phyloP scores from a whole-genome alignment of 1,284 basidiomycete species.

The Marasmius oreades region DNA sequence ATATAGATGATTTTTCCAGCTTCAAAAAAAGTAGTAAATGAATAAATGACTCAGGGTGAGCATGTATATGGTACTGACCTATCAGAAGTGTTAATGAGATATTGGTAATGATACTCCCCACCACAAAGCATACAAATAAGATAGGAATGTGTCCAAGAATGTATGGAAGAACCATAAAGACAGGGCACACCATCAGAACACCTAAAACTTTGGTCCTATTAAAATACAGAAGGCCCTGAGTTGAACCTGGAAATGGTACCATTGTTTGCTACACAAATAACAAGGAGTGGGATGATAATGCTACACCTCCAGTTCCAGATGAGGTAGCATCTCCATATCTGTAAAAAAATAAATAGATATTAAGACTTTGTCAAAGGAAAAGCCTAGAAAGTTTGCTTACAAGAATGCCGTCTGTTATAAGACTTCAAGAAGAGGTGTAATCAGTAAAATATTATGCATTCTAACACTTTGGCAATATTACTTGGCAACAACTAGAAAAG shows the following conservation, averaged over 20 bases:
- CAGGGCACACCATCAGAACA: neutral
- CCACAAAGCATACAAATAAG: neutral
- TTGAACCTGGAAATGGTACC: neutral
- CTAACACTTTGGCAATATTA: too few relatives aligned
- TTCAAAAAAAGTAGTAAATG: neutral
- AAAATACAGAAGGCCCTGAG: neutral
- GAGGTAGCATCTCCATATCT: neutral
- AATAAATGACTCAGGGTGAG: neutral
- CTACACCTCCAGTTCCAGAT: neutral
- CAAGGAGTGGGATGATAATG: neutral
- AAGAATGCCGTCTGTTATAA: neutral
- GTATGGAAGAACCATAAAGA: too few relatives aligned
- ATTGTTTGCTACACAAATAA: neutral
- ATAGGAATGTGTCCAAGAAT: too few relatives aligned
- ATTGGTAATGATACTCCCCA: neutral
- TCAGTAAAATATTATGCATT: too few relatives aligned
- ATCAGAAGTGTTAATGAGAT: neutral
- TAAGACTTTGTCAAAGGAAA: too few relatives aligned
- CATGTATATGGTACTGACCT: neutral
- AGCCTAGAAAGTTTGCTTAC: too few relatives aligned
- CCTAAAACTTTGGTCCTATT: neutral
- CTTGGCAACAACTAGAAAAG: neutral
- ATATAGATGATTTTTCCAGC: neutral
- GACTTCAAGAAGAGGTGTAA: neutral
- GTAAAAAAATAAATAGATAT: too few relatives aligned